A percentile compares a stretch with the other conserved stretches of the same genome.
These are phyloP conservation scores for Quercus alba DNA, from an alignment of 306 rosid genomes.

Conservation along the genomic window DNA sequence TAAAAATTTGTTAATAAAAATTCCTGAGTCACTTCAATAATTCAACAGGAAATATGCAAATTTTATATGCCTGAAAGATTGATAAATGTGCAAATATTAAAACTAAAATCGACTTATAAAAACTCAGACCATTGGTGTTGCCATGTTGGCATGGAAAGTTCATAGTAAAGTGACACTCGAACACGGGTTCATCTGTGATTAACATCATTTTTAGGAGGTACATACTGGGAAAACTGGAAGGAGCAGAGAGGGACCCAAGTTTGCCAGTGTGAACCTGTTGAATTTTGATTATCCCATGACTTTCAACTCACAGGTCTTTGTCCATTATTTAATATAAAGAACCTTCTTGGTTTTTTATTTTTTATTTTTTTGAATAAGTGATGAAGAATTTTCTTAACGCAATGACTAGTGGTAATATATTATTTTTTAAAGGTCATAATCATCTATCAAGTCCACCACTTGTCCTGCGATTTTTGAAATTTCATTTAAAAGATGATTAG, in stretches of 20 bases:
- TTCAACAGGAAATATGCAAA: background rate
- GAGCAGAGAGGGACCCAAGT: background rate
- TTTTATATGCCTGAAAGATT: too few species aligned
- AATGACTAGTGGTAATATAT: background rate
- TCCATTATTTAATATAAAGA: background rate
- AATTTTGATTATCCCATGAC: slow-evolving; percentile 6
- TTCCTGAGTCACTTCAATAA: background rate
- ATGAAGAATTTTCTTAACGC: too few species aligned
- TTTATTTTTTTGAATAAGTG: too few species aligned
- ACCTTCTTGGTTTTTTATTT: background rate
- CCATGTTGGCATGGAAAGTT: background rate
- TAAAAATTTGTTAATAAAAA: background rate
- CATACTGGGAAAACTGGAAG: background rate
- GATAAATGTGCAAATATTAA: too few species aligned
- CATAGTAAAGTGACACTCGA: background rate
- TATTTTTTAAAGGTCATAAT: background rate
- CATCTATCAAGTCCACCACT: background rate
- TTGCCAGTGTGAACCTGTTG: slow-evolving; percentile 16
- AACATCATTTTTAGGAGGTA: background rate
- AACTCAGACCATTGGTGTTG: too few species aligned
- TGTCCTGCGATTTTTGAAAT: background rate
- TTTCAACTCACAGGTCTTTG: background rate
- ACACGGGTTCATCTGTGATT: background rate
- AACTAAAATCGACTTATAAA: too few species aligned
- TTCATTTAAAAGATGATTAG: background rate